Evolutionary conservation across 495 filamentous ascomycete genomes (phyloP).

Genomic region (Aspergillus carlsbadensis): DNA sequence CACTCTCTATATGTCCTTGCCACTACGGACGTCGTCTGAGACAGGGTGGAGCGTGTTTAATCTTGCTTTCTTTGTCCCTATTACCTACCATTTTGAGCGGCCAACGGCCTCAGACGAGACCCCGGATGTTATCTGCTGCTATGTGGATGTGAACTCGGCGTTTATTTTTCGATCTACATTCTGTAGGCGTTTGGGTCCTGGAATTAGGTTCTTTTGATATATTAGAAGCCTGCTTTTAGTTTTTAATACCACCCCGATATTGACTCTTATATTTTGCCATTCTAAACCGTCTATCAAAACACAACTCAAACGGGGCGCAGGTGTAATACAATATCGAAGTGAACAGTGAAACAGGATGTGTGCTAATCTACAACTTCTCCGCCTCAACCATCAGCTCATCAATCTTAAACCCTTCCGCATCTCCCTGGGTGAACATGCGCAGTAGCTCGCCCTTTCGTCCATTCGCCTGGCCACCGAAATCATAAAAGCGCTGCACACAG

Average conservation of each 20-base stretch:
- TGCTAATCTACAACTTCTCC: slow-evolving; percentile 57
- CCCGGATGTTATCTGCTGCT: background rate
- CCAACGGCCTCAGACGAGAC: background rate
- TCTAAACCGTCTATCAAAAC: background rate
- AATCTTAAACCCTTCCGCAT: slow-evolving; percentile 68
- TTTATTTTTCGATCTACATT: background rate
- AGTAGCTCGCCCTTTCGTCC: slow-evolving; percentile 63
- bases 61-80: background rate
- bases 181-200: slow-evolving; percentile 10
- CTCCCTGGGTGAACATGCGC: slow-evolving; percentile 78
- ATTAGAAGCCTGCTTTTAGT: background rate
- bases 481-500: slow-evolving; percentile 94
- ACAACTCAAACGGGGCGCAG: background rate
- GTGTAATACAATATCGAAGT: background rate
- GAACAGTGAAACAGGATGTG: slow-evolving; percentile 1
- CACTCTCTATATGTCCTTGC: background rate
- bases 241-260: background rate
- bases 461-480: slow-evolving; percentile 52
- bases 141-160: background rate
- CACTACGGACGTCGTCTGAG: background rate
- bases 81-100: background rate
- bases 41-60: background rate
- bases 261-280: background rate
- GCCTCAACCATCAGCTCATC: slow-evolving; percentile 83
- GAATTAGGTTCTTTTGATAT: background rate